Percentiles rank a stretch among this genome's conserved stretches.
Conservation (phyloP, 129 eudicot species). For the Sambucus nigra region DNA sequence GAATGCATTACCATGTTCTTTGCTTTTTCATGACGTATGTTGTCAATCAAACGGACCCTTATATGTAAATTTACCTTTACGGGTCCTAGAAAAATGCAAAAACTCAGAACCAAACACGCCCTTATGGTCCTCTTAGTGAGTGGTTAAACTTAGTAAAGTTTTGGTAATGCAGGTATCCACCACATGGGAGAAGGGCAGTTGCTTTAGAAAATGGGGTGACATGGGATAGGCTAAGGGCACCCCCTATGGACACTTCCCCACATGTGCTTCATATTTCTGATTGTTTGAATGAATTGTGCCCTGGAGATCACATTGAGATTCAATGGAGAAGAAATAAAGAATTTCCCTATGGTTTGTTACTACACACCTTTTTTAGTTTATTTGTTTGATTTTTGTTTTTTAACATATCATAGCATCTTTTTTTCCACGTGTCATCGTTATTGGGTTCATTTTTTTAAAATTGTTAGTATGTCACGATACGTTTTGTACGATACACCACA, state of each 20-base stretch:
- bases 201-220: conserved; percentile 62
- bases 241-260: conserved; percentile 59
- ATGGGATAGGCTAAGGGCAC: conserved; percentile 73
- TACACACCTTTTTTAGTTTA: not conserved
- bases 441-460: too few relatives aligned
- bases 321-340: conserved; percentile 95
- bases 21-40: too few relatives aligned
- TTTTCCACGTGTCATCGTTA: too few relatives aligned
- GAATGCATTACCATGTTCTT: too few relatives aligned
- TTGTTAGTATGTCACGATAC: too few relatives aligned
- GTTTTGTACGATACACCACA: too few relatives aligned
- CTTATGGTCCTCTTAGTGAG: too few relatives aligned
- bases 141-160: not conserved
- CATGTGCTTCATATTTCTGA: conserved; percentile 74
- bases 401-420: too few relatives aligned
- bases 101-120: too few relatives aligned
- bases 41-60: too few relatives aligned
- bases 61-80: too few relatives aligned
- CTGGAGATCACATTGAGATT: conserved; percentile 81
- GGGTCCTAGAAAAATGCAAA: too few relatives aligned
- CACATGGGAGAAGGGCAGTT: conserved; percentile 79
- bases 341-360: conserved; percentile 75
- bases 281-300: conserved; percentile 51
- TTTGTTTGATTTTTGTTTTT: not conserved
- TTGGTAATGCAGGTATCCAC: conserved; percentile 59